Evolutionary conservation across 2,329 filamentous ascomycete genomes (phyloP), one percentile per base, ranked within the genome.

Genomic region (Blumeria hordei): DNA sequence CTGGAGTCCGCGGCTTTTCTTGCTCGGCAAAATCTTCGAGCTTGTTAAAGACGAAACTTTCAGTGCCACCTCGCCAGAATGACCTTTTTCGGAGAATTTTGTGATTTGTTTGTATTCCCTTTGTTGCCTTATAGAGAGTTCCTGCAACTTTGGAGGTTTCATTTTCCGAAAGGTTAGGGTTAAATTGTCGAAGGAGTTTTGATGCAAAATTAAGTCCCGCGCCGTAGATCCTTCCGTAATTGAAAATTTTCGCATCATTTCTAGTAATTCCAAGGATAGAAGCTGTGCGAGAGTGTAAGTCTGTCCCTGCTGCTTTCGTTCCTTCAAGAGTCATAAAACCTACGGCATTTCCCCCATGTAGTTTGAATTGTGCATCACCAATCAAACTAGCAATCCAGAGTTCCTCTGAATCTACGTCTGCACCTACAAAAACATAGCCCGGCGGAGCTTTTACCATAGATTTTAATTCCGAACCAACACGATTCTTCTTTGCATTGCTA

Each of bases 291-390:
- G 88, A 95, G 68, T 98, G 90, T 55, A 96, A 70, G 67, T 98
- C 90, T 0, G 90, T 98, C 3, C 90, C 90, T 2, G 85, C 87
- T 6, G 87, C 81, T 69, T 98, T 96, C 53, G 87, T 92, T 12
- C 92, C 90, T 69, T 98, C 93, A 0, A 98, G 73, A 0, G 92
- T 98, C 93, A 98, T 98, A 71, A 98, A 98, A 0, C 93, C 92
- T 57, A 98, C 85, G 1, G 93, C 92, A 65, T 95, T 96, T 54
- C 92, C 93, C 44, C 92, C 93, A 61, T 98, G 92, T 1, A 98
- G 73, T 64, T 87, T 83, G 70, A 98, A 98, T 28, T 88, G 88
- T 3, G 92, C 86, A 66, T 98, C 92, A 28, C 92, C 92, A 1
- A 98, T 78, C 1, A 98, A 74, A 67, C 87, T 94, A 3, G 92